A percentile compares a stretch with the other conserved stretches of the same genome.
Evolutionary conservation across 352 stramenopile species (phyloP).

Genomic region (Phytophthora pisi): DNA sequence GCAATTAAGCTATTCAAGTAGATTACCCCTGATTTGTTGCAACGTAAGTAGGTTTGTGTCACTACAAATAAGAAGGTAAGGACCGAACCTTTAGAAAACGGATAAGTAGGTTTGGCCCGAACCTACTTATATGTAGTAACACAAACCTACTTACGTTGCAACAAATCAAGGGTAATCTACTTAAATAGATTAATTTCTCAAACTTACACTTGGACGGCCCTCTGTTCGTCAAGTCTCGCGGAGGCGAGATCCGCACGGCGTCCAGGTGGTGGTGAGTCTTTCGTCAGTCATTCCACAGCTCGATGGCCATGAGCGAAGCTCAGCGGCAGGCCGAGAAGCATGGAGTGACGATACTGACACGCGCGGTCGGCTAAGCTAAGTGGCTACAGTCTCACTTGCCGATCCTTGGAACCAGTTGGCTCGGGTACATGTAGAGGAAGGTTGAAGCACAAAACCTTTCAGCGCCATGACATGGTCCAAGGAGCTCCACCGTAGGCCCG

Average conservation of each 20-base stretch:
- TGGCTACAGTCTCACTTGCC: conserved; percentile 18
- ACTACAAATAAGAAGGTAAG: too few species aligned
- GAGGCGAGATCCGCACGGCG: not conserved
- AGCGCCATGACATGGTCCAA: conserved; percentile 13
- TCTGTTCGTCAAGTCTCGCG: not conserved
- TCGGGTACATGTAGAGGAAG: conserved; percentile 1
- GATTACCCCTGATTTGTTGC: too few species aligned
- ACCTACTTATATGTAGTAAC: too few species aligned
- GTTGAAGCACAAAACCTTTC: conserved; percentile 9
- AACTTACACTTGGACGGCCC: not conserved
- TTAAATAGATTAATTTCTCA: too few species aligned
- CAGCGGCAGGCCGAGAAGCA: not conserved
- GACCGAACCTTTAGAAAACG: too few species aligned
- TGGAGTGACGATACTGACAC: conserved; percentile 13
- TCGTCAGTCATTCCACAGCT: not conserved
- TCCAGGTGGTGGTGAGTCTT: not conserved
- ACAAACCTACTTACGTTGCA: too few species aligned
- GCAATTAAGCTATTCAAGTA: too few species aligned
- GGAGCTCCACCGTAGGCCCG: conserved; percentile 9
- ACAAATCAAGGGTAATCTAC: too few species aligned
- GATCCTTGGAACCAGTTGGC: conserved; percentile 18
- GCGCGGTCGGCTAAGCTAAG: conserved; percentile 6
- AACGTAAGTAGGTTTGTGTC: too few species aligned
- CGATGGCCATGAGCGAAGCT: not conserved
- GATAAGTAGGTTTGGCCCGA: too few species aligned